Evolutionary conservation across 192 early-diverging fungal species (phyloP).

Genomic region (Diversispora epigaea): DNA sequence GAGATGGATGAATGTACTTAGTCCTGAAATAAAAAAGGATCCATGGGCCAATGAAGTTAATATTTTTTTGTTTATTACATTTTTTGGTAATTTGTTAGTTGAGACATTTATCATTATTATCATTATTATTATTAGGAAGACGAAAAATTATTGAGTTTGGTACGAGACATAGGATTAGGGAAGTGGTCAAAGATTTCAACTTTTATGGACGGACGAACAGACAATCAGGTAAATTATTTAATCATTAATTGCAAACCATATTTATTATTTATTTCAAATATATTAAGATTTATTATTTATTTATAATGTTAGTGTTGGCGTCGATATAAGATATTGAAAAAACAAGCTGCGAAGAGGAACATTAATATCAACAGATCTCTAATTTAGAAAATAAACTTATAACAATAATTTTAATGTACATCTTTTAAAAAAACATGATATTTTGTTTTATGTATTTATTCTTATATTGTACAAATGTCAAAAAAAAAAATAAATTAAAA

Average conservation of each 20-base stretch:
- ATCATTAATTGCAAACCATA: too few species aligned
- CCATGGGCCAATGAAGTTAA: slow-evolving; percentile 52
- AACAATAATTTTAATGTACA: too few species aligned
- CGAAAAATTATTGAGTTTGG: slow-evolving; percentile 43
- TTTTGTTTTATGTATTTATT: too few species aligned
- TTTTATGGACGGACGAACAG: slow-evolving; percentile 50
- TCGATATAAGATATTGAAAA: too few species aligned
- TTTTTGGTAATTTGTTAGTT: background rate
- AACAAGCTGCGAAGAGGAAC: too few species aligned
- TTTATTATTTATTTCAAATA: background rate
- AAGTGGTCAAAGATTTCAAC: slow-evolving; percentile 59
- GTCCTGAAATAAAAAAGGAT: slow-evolving; percentile 55
- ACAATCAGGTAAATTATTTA: slow-evolving; percentile 47
- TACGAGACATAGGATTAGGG: slow-evolving; percentile 47
- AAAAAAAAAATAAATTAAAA: too few species aligned
- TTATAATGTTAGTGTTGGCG: too few species aligned
- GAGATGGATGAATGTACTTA: slow-evolving; percentile 70
- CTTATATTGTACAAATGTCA: too few species aligned
- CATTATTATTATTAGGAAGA: slow-evolving; percentile 41
- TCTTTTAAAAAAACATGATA: too few species aligned
- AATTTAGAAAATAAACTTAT: too few species aligned
- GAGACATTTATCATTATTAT: background rate
- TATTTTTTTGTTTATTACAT: background rate
- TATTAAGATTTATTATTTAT: too few species aligned
- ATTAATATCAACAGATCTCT: too few species aligned